Percentiles rank a stretch among this genome's conserved stretches.
phyloP scores from a whole-genome alignment of 148 eudicot genomes.

The Vaccinium corymbosum region DNA sequence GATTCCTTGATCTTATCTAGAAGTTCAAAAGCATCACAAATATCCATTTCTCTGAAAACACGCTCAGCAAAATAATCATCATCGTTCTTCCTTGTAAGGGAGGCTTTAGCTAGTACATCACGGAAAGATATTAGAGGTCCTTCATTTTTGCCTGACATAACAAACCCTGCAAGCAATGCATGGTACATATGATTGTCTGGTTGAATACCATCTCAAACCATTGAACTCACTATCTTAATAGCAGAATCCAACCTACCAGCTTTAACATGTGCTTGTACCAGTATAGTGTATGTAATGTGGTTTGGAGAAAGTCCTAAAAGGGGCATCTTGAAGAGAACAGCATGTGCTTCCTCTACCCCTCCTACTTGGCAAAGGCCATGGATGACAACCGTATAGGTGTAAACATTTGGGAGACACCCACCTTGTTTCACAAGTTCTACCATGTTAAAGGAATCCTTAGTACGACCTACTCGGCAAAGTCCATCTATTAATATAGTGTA shows the following conservation, averaged over 20 bases:
- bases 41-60: conserved; percentile 17
- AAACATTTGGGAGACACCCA: conserved; percentile 30
- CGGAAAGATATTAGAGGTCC: neutral
- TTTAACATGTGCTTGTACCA: conserved; percentile 23
- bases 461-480: conserved; percentile 23
- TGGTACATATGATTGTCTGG: conserved; percentile 14
- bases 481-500: conserved; percentile 33
- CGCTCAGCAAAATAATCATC: neutral
- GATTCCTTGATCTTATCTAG: conserved; percentile 8
- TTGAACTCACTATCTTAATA: conserved; percentile 20
- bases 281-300: conserved; percentile 16
- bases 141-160: neutral
- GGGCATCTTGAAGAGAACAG: conserved; percentile 21
- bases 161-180: conserved; percentile 21
- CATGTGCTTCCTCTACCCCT: conserved; percentile 24
- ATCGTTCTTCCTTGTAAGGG: neutral
- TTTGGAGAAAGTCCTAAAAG: conserved; percentile 22
- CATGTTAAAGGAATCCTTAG: conserved; percentile 9
- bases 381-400: conserved; percentile 25
- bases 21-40: conserved; percentile 15
- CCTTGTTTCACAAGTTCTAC: conserved; percentile 22
- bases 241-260: conserved; percentile 22
- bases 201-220: conserved; percentile 22
- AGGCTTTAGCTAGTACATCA: conserved; percentile 9
- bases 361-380: conserved; percentile 26